phyloP scores from a whole-genome alignment of 1,284 basidiomycete species.

The Blastosporella zonata region DNA sequence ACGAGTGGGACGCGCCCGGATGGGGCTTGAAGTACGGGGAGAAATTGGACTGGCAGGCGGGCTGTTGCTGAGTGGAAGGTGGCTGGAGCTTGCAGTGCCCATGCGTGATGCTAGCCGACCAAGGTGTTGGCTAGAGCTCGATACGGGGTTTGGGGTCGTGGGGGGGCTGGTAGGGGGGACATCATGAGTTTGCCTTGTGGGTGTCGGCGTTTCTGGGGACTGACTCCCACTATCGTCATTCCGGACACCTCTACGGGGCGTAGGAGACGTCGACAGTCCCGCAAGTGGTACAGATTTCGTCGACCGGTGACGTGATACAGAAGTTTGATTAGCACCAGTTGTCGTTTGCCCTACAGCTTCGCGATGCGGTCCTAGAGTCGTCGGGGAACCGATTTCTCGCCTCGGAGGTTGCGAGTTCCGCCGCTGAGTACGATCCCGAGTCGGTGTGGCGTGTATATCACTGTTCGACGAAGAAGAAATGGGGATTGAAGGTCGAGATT shows the following conservation, averaged over 20 bases:
- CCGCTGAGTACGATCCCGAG: slow-evolving; percentile 39
- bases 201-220: slow-evolving; percentile 10
- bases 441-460: slow-evolving; percentile 40
- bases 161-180: slow-evolving; percentile 46
- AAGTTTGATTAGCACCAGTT: slow-evolving; percentile 16
- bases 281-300: slow-evolving; percentile 35
- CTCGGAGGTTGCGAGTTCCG: slow-evolving; percentile 36
- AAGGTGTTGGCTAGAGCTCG: slow-evolving; percentile 40
- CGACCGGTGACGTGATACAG: slow-evolving; percentile 32
- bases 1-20: slow-evolving; percentile 27
- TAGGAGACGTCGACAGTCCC: slow-evolving; percentile 30
- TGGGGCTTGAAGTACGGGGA: slow-evolving; percentile 40
- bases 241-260: slow-evolving; percentile 2
- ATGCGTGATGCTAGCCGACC: slow-evolving; percentile 34
- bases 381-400: slow-evolving; percentile 26
- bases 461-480: slow-evolving; percentile 43
- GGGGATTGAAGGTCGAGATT: slow-evolving; percentile 47
- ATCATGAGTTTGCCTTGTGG: slow-evolving; percentile 28
- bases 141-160: slow-evolving; percentile 46
- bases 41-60: slow-evolving; percentile 33
- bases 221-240: slow-evolving; percentile 10
- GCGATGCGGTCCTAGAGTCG: slow-evolving; percentile 21
- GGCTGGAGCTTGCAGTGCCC: slow-evolving; percentile 36
- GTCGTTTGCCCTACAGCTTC: slow-evolving; percentile 17
- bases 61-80: slow-evolving; percentile 37